Base-by-base conservation (phyloP, 352 stramenopile genomes). In the Phytophthora ohioensis region DNA sequence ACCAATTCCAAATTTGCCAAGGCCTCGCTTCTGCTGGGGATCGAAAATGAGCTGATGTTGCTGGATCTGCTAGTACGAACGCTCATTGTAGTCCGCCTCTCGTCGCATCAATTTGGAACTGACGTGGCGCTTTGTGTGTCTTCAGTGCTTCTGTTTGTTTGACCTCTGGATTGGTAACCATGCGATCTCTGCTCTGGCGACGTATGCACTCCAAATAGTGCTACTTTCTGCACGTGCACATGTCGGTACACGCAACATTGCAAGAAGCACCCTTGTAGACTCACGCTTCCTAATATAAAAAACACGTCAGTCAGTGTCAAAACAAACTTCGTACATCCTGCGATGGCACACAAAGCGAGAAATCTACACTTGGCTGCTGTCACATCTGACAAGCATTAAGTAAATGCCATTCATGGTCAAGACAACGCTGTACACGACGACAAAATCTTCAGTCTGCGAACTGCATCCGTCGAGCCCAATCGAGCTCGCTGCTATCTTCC, bases 31-130 rank as follows among this genome's bases (percentile, higher is more conserved):
- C 90, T 94, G 11, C 73, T 95, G 8, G 91, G 91, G 7, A 78
- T 93, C 21, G 90, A 97, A 70, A 91, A 90, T 57, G 91, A 97
- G 55, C 80, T 98, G 34, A 90, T 97, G 79, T 64, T 97, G 43
- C 80, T 97, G 54, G 93, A 98, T 67, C 73, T 97, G n/a, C 71
- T 95, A 59, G 81, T 94, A 78, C 72, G 82, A 73, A 31, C 27
- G 27, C 10, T 27, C n/a, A 17, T 39, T 39, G 59, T 31, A n/a
- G 3, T n/a, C 12, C 6, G 10, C 4, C 15, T 47, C 43, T 15
- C 36, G 39, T 42, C 8, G 7, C 10, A 49, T 38, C 15, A 21
- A 43, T 38, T 41, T 34, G 38, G 27, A 57, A 57, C 55, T 78
- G 10, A 78, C 53, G 12, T 31, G 42, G 15, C 42, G 45, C 58